Evolutionary conservation across 2,329 filamentous ascomycete genomes (phyloP).

Genomic region (Pseudocercospora macadamiae): DNA sequence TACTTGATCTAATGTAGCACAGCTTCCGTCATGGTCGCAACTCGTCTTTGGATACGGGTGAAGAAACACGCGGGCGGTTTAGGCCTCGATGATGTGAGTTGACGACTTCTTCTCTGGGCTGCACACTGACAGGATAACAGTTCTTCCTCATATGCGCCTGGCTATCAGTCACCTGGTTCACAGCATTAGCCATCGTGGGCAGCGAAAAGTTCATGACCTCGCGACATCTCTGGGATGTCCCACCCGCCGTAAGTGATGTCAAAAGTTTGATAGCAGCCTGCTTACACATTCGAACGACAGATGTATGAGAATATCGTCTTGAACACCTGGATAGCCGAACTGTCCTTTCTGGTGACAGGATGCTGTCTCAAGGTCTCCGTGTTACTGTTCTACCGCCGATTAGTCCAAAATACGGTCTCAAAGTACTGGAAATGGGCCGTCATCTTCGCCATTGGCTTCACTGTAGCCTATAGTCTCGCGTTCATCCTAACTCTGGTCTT

Average conservation of each 20-base stretch:
- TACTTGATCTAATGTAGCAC: not conserved
- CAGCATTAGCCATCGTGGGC: slow-evolving; percentile 25
- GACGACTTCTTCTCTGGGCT: not conserved
- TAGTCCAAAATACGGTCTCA: slow-evolving; percentile 41
- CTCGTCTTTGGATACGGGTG: slow-evolving; percentile 36
- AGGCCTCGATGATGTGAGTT: slow-evolving; percentile 38
- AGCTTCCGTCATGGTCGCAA: slow-evolving; percentile 28
- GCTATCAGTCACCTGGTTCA: slow-evolving; percentile 30
- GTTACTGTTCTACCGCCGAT: slow-evolving; percentile 48
- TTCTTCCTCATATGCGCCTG: slow-evolving; percentile 28
- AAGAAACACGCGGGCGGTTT: slow-evolving; percentile 34
- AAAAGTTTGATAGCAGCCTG: not conserved
- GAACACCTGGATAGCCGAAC: slow-evolving; percentile 40
- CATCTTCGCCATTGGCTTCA: slow-evolving; percentile 43
- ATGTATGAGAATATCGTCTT: slow-evolving; percentile 26
- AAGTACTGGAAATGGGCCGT: slow-evolving; percentile 43
- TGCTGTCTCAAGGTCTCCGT: slow-evolving; percentile 43
- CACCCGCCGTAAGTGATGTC: slow-evolving; percentile 14
- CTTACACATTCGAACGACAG: not conserved
- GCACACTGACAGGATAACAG: slow-evolving; percentile 16
- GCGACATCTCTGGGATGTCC: slow-evolving; percentile 43
- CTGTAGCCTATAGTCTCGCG: slow-evolving; percentile 42
- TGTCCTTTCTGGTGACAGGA: slow-evolving; percentile 38
- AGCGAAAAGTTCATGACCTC: slow-evolving; percentile 36
- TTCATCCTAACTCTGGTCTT: slow-evolving; percentile 41